Base-by-base conservation (phyloP, 2,329 filamentous ascomycete genomes). In the Fusarium goolgardi region DNA sequence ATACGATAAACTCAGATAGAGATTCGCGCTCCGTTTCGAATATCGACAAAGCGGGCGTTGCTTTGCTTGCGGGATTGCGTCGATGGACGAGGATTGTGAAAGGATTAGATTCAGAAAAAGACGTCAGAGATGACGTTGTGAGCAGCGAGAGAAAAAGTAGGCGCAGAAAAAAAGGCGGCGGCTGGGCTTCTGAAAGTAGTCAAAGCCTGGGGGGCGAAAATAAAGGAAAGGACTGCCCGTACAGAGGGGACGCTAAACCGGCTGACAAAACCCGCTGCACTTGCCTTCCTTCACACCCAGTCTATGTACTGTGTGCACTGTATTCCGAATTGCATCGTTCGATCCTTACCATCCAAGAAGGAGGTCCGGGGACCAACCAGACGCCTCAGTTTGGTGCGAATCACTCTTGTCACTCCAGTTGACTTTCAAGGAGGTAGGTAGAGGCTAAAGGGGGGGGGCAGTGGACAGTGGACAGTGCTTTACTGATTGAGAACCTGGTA, bases 111-210 rank as follows among this genome's bases (percentile, higher is more conserved):
- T 75, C 72, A 75, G 65, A 73, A 75, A 81, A 81, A 81, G 80
- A 81, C 80, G 80, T 81, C 80, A 81, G 80, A 81, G 80, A 81
- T 81, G 80, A 81, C 80, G 80, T 81, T 81, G 79, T 76, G 76
- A 74, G 74, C 72, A 75, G 70, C 76, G 73, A 74, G 71, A 50
- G 49, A 35, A 65, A 59, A 78, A 78, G 75, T 75, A 76, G 77
- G 73, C 75, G 75, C 76, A 77, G 71, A 75, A 72, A 71, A 76
- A 76, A 69, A 75, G 70, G 70, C 73, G 75, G 71, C 66, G 62
- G 75, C 74, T 73, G 74, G 70, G 73, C 72, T 72, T 66, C 68
- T 73, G 67, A 71, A 69, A 75, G 63, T 62, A 69, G 65, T 70
- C 69, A 34, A 51, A 40, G 40, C 44, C 55, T 51, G 53, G 65